phyloP scores from a whole-genome alignment of 2,329 filamentous ascomycete species.

The Orbilia oligospora region DNA sequence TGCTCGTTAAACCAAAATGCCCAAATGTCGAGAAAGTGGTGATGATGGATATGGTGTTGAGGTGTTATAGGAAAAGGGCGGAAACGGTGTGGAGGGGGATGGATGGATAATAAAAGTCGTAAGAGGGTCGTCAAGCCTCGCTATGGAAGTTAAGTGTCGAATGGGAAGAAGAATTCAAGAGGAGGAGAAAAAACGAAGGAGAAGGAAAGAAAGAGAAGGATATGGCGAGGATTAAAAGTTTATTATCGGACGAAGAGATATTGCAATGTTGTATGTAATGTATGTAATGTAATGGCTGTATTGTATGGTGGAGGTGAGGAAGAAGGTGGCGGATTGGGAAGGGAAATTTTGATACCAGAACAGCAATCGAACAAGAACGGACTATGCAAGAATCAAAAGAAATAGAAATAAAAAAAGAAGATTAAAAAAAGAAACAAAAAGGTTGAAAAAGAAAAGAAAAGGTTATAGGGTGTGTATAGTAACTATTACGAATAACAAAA shows the following conservation, averaged over 20 bases:
- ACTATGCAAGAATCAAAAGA: constrained; percentile 15
- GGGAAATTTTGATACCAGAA: constrained; percentile 59
- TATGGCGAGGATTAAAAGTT: constrained; percentile 57
- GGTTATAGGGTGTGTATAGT: neutral
- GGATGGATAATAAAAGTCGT: constrained; percentile 47
- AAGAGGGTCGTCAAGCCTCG: constrained; percentile 61
- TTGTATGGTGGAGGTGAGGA: too few relatives aligned
- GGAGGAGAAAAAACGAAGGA: constrained; percentile 4
- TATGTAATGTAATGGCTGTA: constrained; percentile 31
- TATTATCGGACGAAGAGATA: constrained; percentile 61
- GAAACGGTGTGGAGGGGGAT: neutral
- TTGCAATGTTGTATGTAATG: neutral
- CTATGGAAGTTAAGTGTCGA: constrained; percentile 50
- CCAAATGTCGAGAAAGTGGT: constrained; percentile 32
- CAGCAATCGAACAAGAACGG: constrained; percentile 36
- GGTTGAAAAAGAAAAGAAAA: neutral
- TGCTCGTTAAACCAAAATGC: constrained; percentile 47
- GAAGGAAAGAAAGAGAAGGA: constrained; percentile 30
- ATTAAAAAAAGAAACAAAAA: constrained; percentile 16
- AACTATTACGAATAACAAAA: constrained; percentile 59
- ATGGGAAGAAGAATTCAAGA: constrained; percentile 41
- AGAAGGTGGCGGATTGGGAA: constrained; percentile 57
- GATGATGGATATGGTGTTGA: constrained; percentile 31
- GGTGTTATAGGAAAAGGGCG: constrained; percentile 32
- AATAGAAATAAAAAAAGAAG: neutral